Percentiles rank a stretch among this genome's conserved stretches.
phyloP scores from a whole-genome alignment of 2,329 filamentous ascomycete species.

The Microdochium nivale region DNA sequence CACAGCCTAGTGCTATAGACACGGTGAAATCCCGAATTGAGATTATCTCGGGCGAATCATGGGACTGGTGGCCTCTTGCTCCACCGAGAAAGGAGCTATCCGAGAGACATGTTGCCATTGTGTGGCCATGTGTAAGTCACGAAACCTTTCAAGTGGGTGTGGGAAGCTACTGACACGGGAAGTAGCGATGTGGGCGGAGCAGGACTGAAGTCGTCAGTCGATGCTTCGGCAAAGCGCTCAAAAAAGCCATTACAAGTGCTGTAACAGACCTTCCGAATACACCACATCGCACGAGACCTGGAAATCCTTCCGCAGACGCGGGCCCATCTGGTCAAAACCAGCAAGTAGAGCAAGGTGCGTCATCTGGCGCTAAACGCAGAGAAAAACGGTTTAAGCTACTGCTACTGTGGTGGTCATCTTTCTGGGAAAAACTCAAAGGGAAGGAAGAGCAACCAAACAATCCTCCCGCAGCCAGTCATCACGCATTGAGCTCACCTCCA shows the following conservation, averaged over 20 bases:
- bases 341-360: too few relatives aligned
- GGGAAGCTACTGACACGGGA: not conserved
- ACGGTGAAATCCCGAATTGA: not conserved
- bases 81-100: not conserved
- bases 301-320: too few relatives aligned
- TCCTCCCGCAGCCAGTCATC: too few relatives aligned
- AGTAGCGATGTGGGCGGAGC: not conserved
- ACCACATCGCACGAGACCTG: not conserved
- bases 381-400: too few relatives aligned
- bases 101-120: not conserved
- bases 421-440: too few relatives aligned
- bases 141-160: not conserved
- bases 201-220: not conserved
- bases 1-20: not conserved
- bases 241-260: not conserved
- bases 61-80: not conserved
- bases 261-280: not conserved
- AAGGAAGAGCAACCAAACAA: too few relatives aligned
- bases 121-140: not conserved
- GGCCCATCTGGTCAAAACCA: too few relatives aligned
- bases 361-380: too few relatives aligned
- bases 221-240: not conserved
- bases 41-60: not conserved
- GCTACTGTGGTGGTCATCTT: too few relatives aligned
- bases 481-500: too few relatives aligned